These are phyloP conservation scores for Phalaenopsis hybrid DNA, from an alignment of 116 monocot genomes.

Conservation along the genomic window DNA sequence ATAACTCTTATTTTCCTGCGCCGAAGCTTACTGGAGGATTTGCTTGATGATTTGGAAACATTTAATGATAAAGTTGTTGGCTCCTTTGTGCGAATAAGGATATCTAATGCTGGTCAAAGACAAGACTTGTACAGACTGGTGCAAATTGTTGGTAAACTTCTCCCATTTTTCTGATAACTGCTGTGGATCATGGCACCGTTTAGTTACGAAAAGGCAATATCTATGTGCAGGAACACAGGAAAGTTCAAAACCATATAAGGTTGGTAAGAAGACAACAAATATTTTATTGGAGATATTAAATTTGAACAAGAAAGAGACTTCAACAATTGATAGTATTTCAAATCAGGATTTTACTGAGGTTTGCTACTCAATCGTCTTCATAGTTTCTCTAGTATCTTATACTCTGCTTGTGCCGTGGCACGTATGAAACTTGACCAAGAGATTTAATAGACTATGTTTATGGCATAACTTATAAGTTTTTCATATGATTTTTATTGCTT, in stretches of 20 bases:
- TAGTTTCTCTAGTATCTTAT: not conserved
- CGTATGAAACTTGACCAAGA: not conserved
- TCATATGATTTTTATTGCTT: no score
- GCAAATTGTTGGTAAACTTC: constrained; percentile 76
- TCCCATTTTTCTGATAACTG: not conserved
- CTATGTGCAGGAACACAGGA: constrained; percentile 48
- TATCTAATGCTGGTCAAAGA: constrained; percentile 62
- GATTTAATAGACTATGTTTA: not conserved
- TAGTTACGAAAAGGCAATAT: constrained; percentile 1
- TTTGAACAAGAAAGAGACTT: constrained; percentile 66
- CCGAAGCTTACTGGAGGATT: constrained; percentile 81
- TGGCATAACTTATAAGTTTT: not conserved
- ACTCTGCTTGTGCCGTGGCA: not conserved
- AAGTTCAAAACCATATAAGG: constrained; percentile 57
- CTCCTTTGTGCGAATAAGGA: constrained; percentile 87
- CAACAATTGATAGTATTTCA: constrained; percentile 76
- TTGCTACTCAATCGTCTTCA: not conserved
- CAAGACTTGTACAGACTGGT: constrained; percentile 94
- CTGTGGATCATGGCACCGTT: not conserved
- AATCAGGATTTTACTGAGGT: constrained; percentile 99
- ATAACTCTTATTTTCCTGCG: constrained; percentile 74
- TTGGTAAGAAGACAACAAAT: constrained; percentile 86
- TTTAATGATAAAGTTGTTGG: constrained; percentile 77
- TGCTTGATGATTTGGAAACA: constrained; percentile 72
- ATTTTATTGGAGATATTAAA: constrained; percentile 77